phyloP scores from a whole-genome alignment of 164 flowering plant species.

The Vitis cinerea region DNA sequence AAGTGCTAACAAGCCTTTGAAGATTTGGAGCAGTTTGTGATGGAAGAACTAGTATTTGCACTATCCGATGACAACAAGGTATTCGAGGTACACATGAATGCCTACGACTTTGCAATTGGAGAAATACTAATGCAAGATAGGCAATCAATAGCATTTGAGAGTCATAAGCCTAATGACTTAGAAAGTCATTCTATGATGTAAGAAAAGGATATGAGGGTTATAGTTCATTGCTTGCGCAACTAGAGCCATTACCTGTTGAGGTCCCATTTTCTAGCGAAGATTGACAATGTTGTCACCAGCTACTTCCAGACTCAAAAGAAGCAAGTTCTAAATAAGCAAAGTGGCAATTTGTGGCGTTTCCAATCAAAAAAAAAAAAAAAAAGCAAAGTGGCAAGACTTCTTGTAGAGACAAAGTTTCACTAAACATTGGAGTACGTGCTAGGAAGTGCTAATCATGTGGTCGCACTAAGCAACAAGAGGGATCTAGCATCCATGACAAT shows the following conservation, averaged over 20 bases:
- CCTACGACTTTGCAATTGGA: conserved; percentile 5
- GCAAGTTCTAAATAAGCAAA: not conserved
- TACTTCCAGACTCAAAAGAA: conserved; percentile 6
- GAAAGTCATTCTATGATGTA: not conserved
- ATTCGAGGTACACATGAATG: conserved; percentile 3
- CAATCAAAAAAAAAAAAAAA: no score
- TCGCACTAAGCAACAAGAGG: not conserved
- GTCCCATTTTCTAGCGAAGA: not conserved
- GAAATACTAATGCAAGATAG: conserved; percentile 13
- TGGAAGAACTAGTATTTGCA: not conserved
- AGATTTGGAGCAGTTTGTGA: not conserved
- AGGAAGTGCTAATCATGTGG: not conserved
- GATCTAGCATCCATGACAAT: not conserved
- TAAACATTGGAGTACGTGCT: not conserved
- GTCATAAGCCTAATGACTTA: conserved; percentile 4
- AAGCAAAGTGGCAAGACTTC: conserved; percentile 9
- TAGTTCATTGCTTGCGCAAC: conserved; percentile 1
- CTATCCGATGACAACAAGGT: not conserved
- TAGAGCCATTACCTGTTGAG: conserved; percentile 12
- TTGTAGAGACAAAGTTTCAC: conserved; percentile 3
- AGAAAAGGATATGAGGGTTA: not conserved
- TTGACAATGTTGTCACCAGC: conserved; percentile 6
- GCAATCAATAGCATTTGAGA: conserved; percentile 7
- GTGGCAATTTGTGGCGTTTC: no score
- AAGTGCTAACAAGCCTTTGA: conserved; percentile 6